Evolutionary conservation across 1,284 basidiomycete species (phyloP).

Genomic region (Heterobasidion parviporum): DNA sequence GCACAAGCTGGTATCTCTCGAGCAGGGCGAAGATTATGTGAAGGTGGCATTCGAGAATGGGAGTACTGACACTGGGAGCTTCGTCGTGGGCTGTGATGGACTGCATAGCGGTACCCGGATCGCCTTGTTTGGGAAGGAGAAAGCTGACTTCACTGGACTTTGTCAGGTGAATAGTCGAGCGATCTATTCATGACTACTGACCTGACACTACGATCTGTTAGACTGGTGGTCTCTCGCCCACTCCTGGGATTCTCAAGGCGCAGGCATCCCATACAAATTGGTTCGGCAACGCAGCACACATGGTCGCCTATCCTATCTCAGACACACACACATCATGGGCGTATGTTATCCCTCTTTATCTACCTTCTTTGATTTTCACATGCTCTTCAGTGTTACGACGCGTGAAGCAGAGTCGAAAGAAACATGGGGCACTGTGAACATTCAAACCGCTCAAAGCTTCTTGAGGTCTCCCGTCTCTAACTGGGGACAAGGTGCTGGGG

Average conservation of each 20-base stretch:
- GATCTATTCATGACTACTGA: neutral
- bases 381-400: constrained; percentile 23
- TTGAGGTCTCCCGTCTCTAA: constrained; percentile 19
- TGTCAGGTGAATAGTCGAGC: constrained; percentile 25
- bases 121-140: constrained; percentile 31
- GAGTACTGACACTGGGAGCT: constrained; percentile 26
- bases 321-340: constrained; percentile 29
- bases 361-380: neutral
- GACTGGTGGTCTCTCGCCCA: constrained; percentile 28
- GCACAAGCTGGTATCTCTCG: constrained; percentile 24
- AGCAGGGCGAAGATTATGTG: constrained; percentile 23
- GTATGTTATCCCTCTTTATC: constrained; percentile 13
- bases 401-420: constrained; percentile 33
- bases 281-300: constrained; percentile 28
- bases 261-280: constrained; percentile 22
- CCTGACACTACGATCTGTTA: constrained; percentile 6
- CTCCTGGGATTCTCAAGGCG: constrained; percentile 14
- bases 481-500: constrained; percentile 28
- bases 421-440: constrained; percentile 31
- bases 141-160: constrained; percentile 30
- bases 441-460: constrained; percentile 22
- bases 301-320: constrained; percentile 30
- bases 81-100: constrained; percentile 39
- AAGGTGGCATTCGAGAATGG: constrained; percentile 30
- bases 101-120: constrained; percentile 34